phyloP scores from a whole-genome alignment of 495 filamentous ascomycete species.

The Xylaria longipes region DNA sequence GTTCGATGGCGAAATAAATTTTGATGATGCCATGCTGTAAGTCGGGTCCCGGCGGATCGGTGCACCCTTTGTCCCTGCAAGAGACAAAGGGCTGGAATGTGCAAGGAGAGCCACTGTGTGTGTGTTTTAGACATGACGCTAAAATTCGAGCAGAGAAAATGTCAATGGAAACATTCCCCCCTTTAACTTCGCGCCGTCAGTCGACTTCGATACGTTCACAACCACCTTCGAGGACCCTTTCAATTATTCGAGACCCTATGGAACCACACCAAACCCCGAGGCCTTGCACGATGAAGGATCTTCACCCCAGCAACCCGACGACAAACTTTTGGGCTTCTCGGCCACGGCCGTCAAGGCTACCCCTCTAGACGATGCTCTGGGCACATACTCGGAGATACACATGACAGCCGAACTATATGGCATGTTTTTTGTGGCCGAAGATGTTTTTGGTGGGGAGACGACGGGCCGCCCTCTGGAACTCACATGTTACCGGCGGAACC shows the following conservation, averaged over 20 bases:
- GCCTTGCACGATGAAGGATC: conserved; percentile 41
- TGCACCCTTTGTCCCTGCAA: background rate
- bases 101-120: background rate
- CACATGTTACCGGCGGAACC: conserved; percentile 89
- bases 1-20: conserved; percentile 50
- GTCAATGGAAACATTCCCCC: conserved; percentile 50
- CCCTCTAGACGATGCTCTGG: conserved; percentile 65
- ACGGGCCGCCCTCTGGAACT: conserved; percentile 74
- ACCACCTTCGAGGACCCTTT: conserved; percentile 74
- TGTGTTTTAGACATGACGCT: conserved; percentile 15
- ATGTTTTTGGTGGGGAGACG: conserved; percentile 58
- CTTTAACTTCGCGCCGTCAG: conserved; percentile 60
- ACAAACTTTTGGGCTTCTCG: conserved; percentile 83
- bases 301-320: conserved; percentile 64
- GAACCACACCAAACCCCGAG: conserved; percentile 43
- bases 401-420: conserved; percentile 87
- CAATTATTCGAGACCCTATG: conserved; percentile 61
- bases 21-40: conserved; percentile 57
- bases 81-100: background rate
- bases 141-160: conserved; percentile 45
- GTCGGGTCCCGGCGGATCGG: conserved; percentile 25
- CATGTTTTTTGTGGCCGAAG: conserved; percentile 94
- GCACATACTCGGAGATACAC: conserved; percentile 62
- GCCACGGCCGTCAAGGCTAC: conserved; percentile 71
- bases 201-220: conserved; percentile 61